These are phyloP conservation scores for Colletotrichum viniferum DNA, from an alignment of 2,329 filamentous ascomycete genomes.

Conservation along the genomic window DNA sequence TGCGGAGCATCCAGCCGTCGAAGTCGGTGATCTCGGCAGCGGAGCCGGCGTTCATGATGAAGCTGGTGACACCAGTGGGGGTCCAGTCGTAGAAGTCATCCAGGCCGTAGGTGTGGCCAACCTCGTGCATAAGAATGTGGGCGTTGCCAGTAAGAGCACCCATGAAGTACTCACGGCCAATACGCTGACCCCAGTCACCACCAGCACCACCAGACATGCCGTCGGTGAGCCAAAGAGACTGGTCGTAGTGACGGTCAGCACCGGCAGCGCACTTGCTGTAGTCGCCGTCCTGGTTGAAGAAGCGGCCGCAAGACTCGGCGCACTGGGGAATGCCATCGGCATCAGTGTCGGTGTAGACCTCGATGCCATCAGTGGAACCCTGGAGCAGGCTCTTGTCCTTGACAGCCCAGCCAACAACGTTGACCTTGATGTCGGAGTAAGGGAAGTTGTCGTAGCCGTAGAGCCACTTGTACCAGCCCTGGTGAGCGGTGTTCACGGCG, in stretches of 20 bases:
- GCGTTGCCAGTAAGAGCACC: slow-evolving; percentile 38
- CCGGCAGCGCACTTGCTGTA: slow-evolving; percentile 44
- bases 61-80: slow-evolving; percentile 42
- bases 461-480: slow-evolving; percentile 46
- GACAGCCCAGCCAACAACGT: slow-evolving; percentile 49
- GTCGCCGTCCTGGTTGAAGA: slow-evolving; percentile 48
- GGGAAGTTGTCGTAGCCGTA: slow-evolving; percentile 49
- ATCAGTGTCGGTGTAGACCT: slow-evolving; percentile 47
- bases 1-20: slow-evolving; percentile 52
- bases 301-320: slow-evolving; percentile 42
- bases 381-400: slow-evolving; percentile 39
- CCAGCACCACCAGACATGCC: slow-evolving; percentile 48
- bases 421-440: slow-evolving; percentile 39
- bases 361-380: slow-evolving; percentile 38
- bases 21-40: slow-evolving; percentile 48
- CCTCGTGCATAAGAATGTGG: slow-evolving; percentile 52
- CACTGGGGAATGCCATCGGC: slow-evolving; percentile 45
- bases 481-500: slow-evolving; percentile 37
- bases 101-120: slow-evolving; percentile 48
- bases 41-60: slow-evolving; percentile 51
- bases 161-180: slow-evolving; percentile 49
- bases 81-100: slow-evolving; percentile 47
- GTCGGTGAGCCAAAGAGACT: slow-evolving; percentile 52
- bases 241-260: slow-evolving; percentile 44
- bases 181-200: slow-evolving; percentile 51